phyloP scores from a whole-genome alignment of 108 stramenopile species.

The Nitzschia sp. region DNA sequence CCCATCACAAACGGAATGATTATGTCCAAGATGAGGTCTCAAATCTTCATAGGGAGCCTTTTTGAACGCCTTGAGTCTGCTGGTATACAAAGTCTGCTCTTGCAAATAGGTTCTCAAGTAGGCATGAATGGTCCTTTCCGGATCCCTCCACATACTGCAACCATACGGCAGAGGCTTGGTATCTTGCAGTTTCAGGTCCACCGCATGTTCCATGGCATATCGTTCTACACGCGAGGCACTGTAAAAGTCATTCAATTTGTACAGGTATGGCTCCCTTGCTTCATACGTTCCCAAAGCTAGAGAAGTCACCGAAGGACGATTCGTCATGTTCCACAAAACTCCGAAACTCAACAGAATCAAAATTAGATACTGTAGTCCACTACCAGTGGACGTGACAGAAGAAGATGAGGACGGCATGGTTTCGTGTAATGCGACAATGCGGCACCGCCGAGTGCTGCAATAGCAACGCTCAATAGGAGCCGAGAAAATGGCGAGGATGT shows the following conservation, averaged over 20 bases:
- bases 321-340: background rate
- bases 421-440: too few relatives aligned
- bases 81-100: background rate
- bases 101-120: background rate
- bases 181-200: background rate
- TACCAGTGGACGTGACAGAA: too few relatives aligned
- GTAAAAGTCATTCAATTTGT: slow-evolving; percentile 15
- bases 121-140: background rate
- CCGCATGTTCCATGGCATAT: slow-evolving; percentile 18
- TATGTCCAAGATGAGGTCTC: background rate
- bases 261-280: background rate
- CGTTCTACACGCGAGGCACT: slow-evolving; percentile 10
- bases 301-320: background rate
- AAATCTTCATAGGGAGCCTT: background rate
- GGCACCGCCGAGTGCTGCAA: too few relatives aligned
- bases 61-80: background rate
- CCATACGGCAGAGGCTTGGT: background rate
- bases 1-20: background rate
- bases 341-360: background rate
- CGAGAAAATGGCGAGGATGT: too few relatives aligned
- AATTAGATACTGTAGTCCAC: too few relatives aligned
- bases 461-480: too few relatives aligned
- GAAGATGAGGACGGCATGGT: too few relatives aligned
- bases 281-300: background rate
- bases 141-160: background rate